Percentiles rank a stretch among this genome's conserved stretches.
These are phyloP conservation scores for Nothophoma quercina DNA, from an alignment of 2,329 filamentous ascomycete species.

Conservation along the genomic window DNA sequence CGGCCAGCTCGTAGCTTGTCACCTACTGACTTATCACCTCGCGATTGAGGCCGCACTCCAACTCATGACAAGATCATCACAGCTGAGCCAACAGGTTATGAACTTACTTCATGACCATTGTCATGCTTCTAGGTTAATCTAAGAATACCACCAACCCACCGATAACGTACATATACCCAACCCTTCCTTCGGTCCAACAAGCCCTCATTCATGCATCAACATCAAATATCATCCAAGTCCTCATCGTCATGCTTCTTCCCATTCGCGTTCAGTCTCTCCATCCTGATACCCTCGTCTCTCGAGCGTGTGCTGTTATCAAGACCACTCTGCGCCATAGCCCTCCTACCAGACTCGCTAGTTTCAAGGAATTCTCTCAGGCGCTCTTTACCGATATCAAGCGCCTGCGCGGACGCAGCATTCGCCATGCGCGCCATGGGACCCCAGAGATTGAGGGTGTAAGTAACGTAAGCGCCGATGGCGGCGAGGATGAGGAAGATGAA, in stretches of 20 bases:
- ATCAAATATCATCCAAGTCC: slow-evolving; percentile 48
- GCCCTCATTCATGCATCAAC: background rate
- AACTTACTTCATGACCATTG: background rate
- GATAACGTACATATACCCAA: slow-evolving; percentile 13
- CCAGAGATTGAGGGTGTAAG: slow-evolving; percentile 92
- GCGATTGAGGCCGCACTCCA: no score
- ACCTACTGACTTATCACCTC: no score
- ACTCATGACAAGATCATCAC: no score
- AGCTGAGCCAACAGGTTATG: no score
- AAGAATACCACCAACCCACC: slow-evolving; percentile 3
- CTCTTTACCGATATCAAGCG: slow-evolving; percentile 89
- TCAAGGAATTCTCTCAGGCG: slow-evolving; percentile 89
- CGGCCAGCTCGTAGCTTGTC: no score
- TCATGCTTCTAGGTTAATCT: slow-evolving; percentile 15
- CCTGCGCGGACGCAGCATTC: slow-evolving; percentile 86
- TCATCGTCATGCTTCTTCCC: slow-evolving; percentile 51
- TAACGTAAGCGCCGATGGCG: slow-evolving; percentile 81
- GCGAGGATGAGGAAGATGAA: slow-evolving; percentile 86
- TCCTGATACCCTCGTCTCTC: slow-evolving; percentile 35
- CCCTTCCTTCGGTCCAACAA: background rate
- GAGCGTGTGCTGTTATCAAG: slow-evolving; percentile 17
- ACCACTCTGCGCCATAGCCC: slow-evolving; percentile 76
- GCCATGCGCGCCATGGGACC: slow-evolving; percentile 96
- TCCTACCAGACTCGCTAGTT: slow-evolving; percentile 81
- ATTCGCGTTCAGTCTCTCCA: slow-evolving; percentile 52